Conservation (phyloP, 495 filamentous ascomycete species). For the Talaromyces adpressus region DNA sequence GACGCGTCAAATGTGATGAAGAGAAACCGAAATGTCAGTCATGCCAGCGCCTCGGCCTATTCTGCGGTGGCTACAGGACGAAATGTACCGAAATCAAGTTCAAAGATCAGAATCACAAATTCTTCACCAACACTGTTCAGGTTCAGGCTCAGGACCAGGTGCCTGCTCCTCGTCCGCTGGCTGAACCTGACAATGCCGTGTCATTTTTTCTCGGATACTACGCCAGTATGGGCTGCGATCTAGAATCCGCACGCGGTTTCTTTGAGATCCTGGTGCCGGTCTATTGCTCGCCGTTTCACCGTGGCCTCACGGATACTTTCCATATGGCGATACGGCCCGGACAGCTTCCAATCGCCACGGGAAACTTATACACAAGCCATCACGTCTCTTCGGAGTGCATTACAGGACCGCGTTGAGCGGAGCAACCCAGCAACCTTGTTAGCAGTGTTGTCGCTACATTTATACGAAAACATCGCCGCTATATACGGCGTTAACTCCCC, state of each 20-base stretch:
- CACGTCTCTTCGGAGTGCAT: background rate
- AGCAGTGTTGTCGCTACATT: background rate
- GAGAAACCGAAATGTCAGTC: background rate
- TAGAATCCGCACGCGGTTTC: background rate
- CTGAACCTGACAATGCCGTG: background rate
- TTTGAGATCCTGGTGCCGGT: background rate
- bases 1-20: conserved; percentile 15
- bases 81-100: background rate
- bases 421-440: background rate
- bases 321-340: background rate
- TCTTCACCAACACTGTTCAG: background rate
- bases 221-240: background rate
- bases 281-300: background rate
- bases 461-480: background rate
- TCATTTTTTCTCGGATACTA: background rate
- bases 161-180: background rate
- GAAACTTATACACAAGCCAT: background rate
- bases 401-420: background rate
- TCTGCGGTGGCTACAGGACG: background rate
- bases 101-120: background rate
- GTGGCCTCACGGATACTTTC: background rate
- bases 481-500: background rate
- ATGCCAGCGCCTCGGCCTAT: background rate
- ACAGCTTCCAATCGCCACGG: background rate
- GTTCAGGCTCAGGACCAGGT: too few relatives aligned